Conservation (phyloP, 495 filamentous ascomycete genomes). For the Annulohypoxylon maeteangense region DNA sequence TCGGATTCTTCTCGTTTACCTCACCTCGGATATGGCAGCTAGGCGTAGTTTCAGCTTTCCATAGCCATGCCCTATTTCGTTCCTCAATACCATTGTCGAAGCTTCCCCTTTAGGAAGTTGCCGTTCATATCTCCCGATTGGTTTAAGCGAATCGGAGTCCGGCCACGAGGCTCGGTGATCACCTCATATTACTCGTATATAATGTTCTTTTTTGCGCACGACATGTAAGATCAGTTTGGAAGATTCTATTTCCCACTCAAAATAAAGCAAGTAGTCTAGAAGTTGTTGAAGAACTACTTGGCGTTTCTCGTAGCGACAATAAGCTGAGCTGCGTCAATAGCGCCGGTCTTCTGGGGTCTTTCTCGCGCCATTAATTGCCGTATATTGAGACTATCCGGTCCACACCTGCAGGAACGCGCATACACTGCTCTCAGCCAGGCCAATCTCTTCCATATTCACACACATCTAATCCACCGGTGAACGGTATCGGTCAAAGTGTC, state of each 20-base stretch:
- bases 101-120: slow-evolving; percentile 39
- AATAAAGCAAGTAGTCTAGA: background rate
- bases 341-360: slow-evolving; percentile 12
- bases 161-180: slow-evolving; percentile 36
- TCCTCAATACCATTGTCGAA: slow-evolving; percentile 8
- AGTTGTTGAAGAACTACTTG: slow-evolving; percentile 2
- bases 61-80: slow-evolving; percentile 4
- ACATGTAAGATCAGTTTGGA: background rate
- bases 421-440: slow-evolving; percentile 29
- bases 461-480: slow-evolving; percentile 39
- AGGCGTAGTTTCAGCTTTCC: slow-evolving; percentile 11
- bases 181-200: slow-evolving; percentile 7
- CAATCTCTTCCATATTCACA: slow-evolving; percentile 39
- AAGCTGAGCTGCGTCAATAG: slow-evolving; percentile 41
- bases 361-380: slow-evolving; percentile 43
- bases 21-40: background rate
- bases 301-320: slow-evolving; percentile 12
- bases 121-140: slow-evolving; percentile 31
- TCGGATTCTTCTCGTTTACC: background rate
- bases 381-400: slow-evolving; percentile 31
- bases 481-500: slow-evolving; percentile 32
- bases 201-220: slow-evolving; percentile 4
- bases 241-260: background rate
- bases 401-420: slow-evolving; percentile 41
- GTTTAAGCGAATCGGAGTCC: slow-evolving; percentile 29